These are phyloP conservation scores for Linum lewisii DNA, from an alignment of 345 rosid genomes.

Conservation along the genomic window DNA sequence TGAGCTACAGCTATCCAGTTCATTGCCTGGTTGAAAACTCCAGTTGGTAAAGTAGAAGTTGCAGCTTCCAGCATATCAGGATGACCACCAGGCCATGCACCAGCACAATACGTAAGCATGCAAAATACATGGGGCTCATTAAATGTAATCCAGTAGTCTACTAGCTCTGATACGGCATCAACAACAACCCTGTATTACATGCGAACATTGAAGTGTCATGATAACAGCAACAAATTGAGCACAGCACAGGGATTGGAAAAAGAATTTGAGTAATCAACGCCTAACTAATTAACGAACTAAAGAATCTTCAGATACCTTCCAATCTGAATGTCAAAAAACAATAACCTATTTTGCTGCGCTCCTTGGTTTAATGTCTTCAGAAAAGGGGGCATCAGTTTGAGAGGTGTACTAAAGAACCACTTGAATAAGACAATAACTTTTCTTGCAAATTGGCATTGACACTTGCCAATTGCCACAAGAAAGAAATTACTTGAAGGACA, in stretches of 20 bases:
- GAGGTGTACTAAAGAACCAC: too few species aligned
- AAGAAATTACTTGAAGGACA: too few species aligned
- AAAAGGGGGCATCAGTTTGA: too few species aligned
- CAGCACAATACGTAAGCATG: constrained; percentile 91
- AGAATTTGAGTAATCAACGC: too few species aligned
- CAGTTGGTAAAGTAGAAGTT: constrained; percentile 77
- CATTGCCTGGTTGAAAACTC: constrained; percentile 74
- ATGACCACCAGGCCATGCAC: constrained; percentile 97
- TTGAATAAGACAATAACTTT: too few species aligned
- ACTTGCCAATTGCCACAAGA: too few species aligned
- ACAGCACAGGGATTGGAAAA: too few species aligned
- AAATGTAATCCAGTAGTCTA: constrained; percentile 89
- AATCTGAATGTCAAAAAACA: not conserved
- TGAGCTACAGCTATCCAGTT: constrained; percentile 86
- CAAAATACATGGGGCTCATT: constrained; percentile 88
- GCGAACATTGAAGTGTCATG: constrained; percentile 14
- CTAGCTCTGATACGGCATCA: constrained; percentile 57
- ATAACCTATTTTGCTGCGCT: too few species aligned
- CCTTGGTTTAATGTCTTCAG: too few species aligned
- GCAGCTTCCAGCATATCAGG: constrained; percentile 90
- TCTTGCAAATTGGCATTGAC: too few species aligned
- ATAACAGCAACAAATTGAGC: not conserved
- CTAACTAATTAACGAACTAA: too few species aligned
- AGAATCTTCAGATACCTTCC: not conserved
- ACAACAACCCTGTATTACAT: constrained; percentile 66